A percentile compares a stretch with the other conserved stretches of the same genome.
Evolutionary conservation across 139 green algal species (phyloP).

Genomic region (Parachlorella kessleri): DNA sequence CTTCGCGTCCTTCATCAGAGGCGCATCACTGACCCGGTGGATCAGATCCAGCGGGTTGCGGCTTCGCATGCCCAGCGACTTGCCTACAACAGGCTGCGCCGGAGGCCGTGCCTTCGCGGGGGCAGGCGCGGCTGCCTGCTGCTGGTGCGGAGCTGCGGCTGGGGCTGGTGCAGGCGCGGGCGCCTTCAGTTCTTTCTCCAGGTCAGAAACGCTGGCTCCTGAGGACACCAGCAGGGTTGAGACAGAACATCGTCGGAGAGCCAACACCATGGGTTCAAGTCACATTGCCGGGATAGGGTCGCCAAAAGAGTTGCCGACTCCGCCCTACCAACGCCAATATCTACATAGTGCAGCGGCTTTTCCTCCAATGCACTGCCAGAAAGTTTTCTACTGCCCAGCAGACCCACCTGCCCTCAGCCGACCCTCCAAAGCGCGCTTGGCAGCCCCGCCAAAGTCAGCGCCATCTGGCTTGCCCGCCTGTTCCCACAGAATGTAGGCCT

Average conservation of each 20-base stretch:
- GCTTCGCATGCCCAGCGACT: conserved; percentile 47
- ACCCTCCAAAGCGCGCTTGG: conserved; percentile 52
- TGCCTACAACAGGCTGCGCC: conserved; percentile 47
- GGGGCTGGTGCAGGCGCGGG: conserved; percentile 2
- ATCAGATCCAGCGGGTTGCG: conserved; percentile 80
- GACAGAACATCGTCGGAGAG: too few species aligned
- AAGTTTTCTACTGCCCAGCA: too few species aligned
- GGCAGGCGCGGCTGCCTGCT: not conserved
- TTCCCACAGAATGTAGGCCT: conserved; percentile 91
- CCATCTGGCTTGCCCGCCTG: conserved; percentile 77
- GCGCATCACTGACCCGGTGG: conserved; percentile 46
- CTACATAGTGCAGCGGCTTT: too few species aligned
- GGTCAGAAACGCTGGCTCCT: too few species aligned
- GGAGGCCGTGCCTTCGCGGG: not conserved
- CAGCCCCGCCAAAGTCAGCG: conserved; percentile 67
- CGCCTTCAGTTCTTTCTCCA: too few species aligned
- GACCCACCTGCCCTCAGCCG: conserved; percentile 51
- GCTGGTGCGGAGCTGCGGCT: not conserved
- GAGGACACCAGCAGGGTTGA: too few species aligned
- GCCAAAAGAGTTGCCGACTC: too few species aligned
- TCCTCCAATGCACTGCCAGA: too few species aligned
- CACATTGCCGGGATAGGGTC: too few species aligned
- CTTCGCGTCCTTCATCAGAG: conserved; percentile 54
- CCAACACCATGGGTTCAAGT: too few species aligned
- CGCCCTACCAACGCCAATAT: too few species aligned